These are phyloP conservation scores for Salix purpurea DNA, from an alignment of 345 rosid species.

Conservation along the genomic window DNA sequence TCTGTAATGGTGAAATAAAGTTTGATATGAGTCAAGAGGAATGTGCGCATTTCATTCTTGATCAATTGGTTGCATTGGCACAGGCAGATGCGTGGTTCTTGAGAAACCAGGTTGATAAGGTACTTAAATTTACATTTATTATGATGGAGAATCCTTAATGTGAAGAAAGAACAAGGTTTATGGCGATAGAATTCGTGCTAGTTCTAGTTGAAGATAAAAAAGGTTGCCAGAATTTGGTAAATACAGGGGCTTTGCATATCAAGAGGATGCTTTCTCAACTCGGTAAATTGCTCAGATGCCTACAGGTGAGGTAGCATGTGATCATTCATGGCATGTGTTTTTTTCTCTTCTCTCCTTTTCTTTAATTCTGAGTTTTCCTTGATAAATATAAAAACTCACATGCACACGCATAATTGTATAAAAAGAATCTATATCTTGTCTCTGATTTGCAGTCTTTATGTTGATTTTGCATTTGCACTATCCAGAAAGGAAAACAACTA, in stretches of 20 bases:
- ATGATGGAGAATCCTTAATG: neutral
- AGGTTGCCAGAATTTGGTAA: no score
- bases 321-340: neutral
- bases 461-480: neutral
- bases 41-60: neutral
- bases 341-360: no score
- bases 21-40: neutral
- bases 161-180: neutral
- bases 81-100: neutral
- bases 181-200: neutral
- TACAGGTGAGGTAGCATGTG: neutral
- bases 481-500: slow-evolving; percentile 2
- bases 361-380: neutral
- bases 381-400: neutral
- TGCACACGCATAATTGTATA: neutral
- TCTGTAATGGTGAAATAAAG: no score
- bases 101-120: neutral
- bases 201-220: neutral
- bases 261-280: neutral
- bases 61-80: neutral
- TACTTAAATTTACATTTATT: neutral
- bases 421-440: no score
- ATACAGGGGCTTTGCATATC: neutral
- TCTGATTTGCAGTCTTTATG: neutral
- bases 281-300: neutral